Base-by-base conservation (phyloP, 2,329 filamentous ascomycete species). In the Xylaria sp. region DNA sequence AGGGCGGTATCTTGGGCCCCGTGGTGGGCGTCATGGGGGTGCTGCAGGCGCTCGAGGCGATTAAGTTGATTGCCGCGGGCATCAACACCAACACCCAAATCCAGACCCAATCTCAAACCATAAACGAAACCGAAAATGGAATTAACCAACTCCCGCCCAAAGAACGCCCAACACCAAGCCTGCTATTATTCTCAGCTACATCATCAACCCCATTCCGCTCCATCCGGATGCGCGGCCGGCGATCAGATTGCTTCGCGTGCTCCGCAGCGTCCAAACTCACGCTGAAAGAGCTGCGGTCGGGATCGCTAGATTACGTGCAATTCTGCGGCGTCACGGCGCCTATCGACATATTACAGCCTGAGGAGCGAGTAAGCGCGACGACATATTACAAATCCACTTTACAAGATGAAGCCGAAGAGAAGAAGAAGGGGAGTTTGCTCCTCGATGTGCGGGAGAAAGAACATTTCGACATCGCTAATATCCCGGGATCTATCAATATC, bases 11-110 rank as follows among this genome's bases (percentile, higher is more conserved):
- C 9, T 77, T 99, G 1, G 96, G 96, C 0, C 94, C 96, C 0
- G 94, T 98, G 0, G 96, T 99, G 0, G 96, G 96, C 0, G 87
- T 90, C 0, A 98, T 99, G 93, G 96, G 96, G 8, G 90, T 97
- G 0, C 82, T 98, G 65, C 96, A 98, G 82, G 95, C 96, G 0
- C 84, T 97, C 1, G 94, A 98, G 81, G 90, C 93, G 0, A 90
- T 98, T 76, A 96, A 97, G 78, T 80, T 98, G n/a, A 85, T 98
- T 18, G 86, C 88, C 0, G 76, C 82, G 37, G 78, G 76, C 2
- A 75, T 75, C 6, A 68, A 76, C 9, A 76, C 12, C 41, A n/a
- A n/a, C n/a, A n/a, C n/a, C n/a, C n/a, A n/a, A n/a, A n/a, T n/a
- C n/a, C n/a, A n/a, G n/a, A n/a, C n/a, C n/a, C n/a, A n/a, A n/a